Conservation (phyloP, 345 rosid genomes). For the Cardamine resedifolia region DNA sequence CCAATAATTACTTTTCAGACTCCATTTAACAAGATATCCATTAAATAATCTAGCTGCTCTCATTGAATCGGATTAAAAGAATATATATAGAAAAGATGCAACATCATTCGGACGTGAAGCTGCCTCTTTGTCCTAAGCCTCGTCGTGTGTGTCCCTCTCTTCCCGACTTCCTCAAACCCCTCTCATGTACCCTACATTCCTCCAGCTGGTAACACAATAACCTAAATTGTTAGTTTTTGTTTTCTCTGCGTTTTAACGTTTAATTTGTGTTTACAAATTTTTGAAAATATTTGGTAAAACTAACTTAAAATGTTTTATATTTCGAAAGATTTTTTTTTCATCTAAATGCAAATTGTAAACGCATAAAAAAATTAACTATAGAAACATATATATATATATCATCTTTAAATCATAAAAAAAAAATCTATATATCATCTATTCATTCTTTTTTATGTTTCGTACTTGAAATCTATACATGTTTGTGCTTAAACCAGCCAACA, state of each 20-base stretch:
- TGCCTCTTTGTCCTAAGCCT: slow-evolving; percentile 71
- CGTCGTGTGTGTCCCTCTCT: slow-evolving; percentile 51
- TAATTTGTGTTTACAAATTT: not conserved
- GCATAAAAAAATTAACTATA: not conserved
- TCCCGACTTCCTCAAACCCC: slow-evolving; percentile 69
- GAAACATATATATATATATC: not conserved
- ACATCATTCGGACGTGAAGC: slow-evolving; percentile 44
- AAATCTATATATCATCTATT: not conserved
- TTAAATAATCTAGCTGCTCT: slow-evolving; percentile 2
- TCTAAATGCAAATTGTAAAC: not conserved
- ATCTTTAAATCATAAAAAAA: no score
- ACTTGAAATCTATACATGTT: not conserved
- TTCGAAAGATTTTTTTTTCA: not conserved
- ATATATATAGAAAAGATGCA: slow-evolving; percentile 45
- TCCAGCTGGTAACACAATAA: slow-evolving; percentile 18
- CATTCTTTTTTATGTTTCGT: not conserved
- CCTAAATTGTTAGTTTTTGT: not conserved
- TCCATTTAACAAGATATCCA: not conserved
- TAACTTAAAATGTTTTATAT: not conserved
- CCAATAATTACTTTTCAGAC: not conserved
- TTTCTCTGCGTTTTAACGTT: not conserved
- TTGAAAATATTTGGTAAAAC: not conserved
- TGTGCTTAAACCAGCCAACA: slow-evolving; percentile 46
- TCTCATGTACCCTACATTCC: slow-evolving; percentile 53
- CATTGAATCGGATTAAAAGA: not conserved